Evolutionary conservation across 2,329 filamentous ascomycete species (phyloP), one percentile per base, ranked within the genome.

Genomic region (Calonectria crousiana): DNA sequence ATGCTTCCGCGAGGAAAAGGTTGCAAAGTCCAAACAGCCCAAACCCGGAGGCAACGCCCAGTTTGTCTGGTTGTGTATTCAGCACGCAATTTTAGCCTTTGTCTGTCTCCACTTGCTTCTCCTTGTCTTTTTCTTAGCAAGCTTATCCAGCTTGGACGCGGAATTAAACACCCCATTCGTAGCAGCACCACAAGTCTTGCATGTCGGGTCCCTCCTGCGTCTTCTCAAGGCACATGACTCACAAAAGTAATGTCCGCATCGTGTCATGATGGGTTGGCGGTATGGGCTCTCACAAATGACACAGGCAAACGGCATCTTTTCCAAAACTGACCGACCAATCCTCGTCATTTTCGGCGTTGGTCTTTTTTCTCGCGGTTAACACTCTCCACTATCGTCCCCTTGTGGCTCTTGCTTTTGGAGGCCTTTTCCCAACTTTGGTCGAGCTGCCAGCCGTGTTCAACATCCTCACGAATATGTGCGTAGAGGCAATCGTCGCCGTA

Each of bases 201-300:
- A 99, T 4, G 91, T 92, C 4, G 96, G 95, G 80, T 96, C 95
- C 82, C 95, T 96, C 76, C 94, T 90, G 83, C 98, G 98, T 77
- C 96, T 87, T 82, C 94, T 92, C 79, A 98, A 87, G 34, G 96
- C 97, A 84, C 97, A 99, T 1, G 90, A 89, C 84, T 98, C 94
- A 83, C 97, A 99, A 82, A 98, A 98, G 84, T 98, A 98, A 84
- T 99, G 97, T 0, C 95, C 94, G 78, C 97, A 99, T 78, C 95
- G 94, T 14, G 97, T 98, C 28, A 96, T 87, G 14, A 98, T 91
- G 0, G 97, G 96, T 72, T 91, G 89, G 79, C 92, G 93, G 85
- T 98, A 98, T 1, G 92, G 85, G 41, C 92, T 90, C 80, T 93
- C 92, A 88, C 96, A 98, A 75, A 98, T 95, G 76, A 98, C 91